A percentile compares a stretch with the other conserved stretches of the same genome.
These are phyloP conservation scores for Erythrophleum fordii DNA, from an alignment of 306 rosid genomes.

Conservation along the genomic window DNA sequence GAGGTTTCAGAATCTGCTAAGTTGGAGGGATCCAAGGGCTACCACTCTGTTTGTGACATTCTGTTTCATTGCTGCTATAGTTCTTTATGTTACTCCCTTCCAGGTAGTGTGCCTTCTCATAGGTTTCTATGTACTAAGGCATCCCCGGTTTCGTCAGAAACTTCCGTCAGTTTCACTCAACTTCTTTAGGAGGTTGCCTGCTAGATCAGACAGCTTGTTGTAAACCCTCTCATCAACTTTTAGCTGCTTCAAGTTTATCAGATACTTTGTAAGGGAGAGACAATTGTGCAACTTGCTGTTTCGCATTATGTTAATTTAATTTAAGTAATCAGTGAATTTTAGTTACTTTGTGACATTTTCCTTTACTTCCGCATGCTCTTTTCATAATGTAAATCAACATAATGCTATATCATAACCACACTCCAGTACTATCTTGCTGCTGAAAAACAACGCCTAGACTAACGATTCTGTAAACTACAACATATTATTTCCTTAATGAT, in stretches of 20 bases:
- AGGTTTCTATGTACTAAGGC: slow-evolving; percentile 73
- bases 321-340: slow-evolving; percentile 34
- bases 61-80: slow-evolving; percentile 73
- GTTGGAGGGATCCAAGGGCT: slow-evolving; percentile 98
- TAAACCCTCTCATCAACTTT: slow-evolving; percentile 19
- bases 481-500: background rate
- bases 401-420: background rate
- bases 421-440: background rate
- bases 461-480: background rate
- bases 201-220: slow-evolving; percentile 89
- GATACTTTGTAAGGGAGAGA: background rate
- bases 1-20: slow-evolving; percentile 73
- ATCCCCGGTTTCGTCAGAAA: slow-evolving; percentile 77
- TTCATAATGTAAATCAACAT: background rate
- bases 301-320: slow-evolving; percentile 23
- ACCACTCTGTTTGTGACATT: slow-evolving; percentile 66
- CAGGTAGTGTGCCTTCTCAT: slow-evolving; percentile 64
- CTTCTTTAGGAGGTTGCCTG: slow-evolving; percentile 86
- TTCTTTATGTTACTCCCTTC: slow-evolving; percentile 86
- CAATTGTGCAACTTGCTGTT: background rate
- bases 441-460: background rate
- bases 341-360: background rate
- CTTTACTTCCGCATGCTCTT: background rate
- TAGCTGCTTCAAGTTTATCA: background rate
- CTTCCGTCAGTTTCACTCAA: slow-evolving; percentile 83